Percentiles rank a stretch among this genome's conserved stretches.
These are phyloP conservation scores for Polytrichum commune DNA, from an alignment of 225 moss, liverwort and hornwort species.

Conservation along the genomic window DNA sequence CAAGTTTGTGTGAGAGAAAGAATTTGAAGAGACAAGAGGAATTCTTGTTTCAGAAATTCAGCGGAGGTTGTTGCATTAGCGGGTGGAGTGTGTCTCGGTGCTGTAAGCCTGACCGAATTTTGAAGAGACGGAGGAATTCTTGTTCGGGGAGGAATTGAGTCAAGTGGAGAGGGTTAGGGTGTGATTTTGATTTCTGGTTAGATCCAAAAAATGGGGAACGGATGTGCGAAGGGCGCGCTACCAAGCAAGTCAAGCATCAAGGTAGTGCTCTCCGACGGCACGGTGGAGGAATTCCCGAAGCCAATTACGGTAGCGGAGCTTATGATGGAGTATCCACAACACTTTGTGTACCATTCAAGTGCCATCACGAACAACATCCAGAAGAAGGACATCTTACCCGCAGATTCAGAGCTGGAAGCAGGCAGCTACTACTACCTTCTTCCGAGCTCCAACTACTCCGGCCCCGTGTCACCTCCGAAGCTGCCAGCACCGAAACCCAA, in stretches of 20 bases:
- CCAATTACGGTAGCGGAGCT: conserved; percentile 31
- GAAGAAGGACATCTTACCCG: conserved; percentile 29
- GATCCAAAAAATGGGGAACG: conserved; percentile 2
- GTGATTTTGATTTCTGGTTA: too few species aligned
- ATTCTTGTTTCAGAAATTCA: too few species aligned
- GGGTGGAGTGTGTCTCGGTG: too few species aligned
- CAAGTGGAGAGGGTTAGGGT: too few species aligned
- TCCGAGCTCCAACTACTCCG: conserved; percentile 26
- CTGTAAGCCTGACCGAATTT: too few species aligned
- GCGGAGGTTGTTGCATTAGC: too few species aligned
- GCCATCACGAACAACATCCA: conserved; percentile 10
- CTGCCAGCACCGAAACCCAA: neutral
- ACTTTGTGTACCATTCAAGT: conserved; percentile 33
- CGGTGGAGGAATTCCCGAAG: conserved; percentile 19
- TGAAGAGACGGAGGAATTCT: too few species aligned
- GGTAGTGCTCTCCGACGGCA: conserved; percentile 26
- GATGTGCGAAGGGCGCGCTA: neutral
- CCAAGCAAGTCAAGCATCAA: conserved; percentile 8
- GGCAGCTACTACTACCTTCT: conserved; percentile 31
- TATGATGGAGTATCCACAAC: conserved; percentile 35
- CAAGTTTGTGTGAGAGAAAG: too few species aligned
- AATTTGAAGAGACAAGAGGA: too few species aligned
- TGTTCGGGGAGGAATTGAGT: too few species aligned
- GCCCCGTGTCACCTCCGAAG: conserved; percentile 11
- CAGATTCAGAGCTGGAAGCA: conserved; percentile 24